phyloP scores from a whole-genome alignment of 140 eudicot genomes.

The Erigeron philadelphicus region DNA sequence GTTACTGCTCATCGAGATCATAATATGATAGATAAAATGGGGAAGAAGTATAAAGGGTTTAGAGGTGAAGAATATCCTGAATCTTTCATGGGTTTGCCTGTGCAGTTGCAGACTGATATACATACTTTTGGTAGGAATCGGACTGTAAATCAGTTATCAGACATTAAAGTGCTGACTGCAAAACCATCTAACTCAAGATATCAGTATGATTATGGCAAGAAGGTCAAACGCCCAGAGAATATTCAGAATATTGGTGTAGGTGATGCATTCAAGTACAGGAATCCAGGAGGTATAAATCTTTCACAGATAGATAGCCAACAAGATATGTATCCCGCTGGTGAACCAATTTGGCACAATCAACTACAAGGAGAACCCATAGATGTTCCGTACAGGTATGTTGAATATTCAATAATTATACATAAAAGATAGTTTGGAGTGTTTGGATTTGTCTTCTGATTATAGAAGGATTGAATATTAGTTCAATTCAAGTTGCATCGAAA shows the following conservation, averaged over 20 bases:
- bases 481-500: neutral
- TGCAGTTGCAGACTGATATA: constrained; percentile 35
- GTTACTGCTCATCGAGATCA: constrained; percentile 51
- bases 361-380: constrained; percentile 38
- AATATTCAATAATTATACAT: constrained; percentile 19
- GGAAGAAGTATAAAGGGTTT: constrained; percentile 43
- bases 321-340: constrained; percentile 35
- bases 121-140: constrained; percentile 46
- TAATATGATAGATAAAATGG: constrained; percentile 29
- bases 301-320: constrained; percentile 39
- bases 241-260: constrained; percentile 38
- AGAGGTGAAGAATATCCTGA: constrained; percentile 46
- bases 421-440: neutral
- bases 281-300: constrained; percentile 32
- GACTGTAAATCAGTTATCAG: constrained; percentile 67
- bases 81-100: constrained; percentile 36
- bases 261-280: constrained; percentile 42
- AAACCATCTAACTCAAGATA: constrained; percentile 55
- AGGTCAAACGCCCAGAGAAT: constrained; percentile 39
- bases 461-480: neutral
- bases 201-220: constrained; percentile 45
- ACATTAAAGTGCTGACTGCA: constrained; percentile 66
- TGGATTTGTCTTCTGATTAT: neutral
- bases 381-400: constrained; percentile 32
- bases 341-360: constrained; percentile 39